Percentiles rank a stretch among this genome's conserved stretches.
phyloP scores from a whole-genome alignment of 1,284 basidiomycete species.

The Puccinia coronata region DNA sequence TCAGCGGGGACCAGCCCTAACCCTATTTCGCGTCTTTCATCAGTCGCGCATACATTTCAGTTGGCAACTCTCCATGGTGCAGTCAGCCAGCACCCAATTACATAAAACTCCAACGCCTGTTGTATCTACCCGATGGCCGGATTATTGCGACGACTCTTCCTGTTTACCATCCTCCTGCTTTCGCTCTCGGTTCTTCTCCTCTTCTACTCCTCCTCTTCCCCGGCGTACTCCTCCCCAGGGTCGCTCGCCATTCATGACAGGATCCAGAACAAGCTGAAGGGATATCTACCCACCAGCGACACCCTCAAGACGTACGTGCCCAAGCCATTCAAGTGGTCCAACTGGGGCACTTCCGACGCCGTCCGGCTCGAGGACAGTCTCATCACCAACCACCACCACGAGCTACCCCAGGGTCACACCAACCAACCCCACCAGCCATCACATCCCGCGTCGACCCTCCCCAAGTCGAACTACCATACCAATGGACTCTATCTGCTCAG shows the following conservation, averaged over 20 bases:
- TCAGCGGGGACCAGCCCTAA: too few species aligned
- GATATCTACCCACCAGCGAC: conserved; percentile 16
- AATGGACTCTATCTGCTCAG: conserved; percentile 15
- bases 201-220: neutral
- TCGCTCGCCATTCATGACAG: neutral
- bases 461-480: conserved; percentile 12
- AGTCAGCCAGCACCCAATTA: too few species aligned
- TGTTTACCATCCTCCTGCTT: conserved; percentile 17
- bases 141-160: conserved; percentile 10
- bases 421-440: neutral
- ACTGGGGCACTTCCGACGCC: conserved; percentile 30
- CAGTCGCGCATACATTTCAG: too few species aligned
- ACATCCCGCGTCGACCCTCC: too few species aligned
- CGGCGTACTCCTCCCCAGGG: neutral
- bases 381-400: neutral
- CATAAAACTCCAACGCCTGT: too few species aligned
- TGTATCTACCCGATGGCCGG: too few species aligned
- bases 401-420: neutral
- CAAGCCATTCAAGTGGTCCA: conserved; percentile 44
- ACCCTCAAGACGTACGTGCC: conserved; percentile 31
- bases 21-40: too few species aligned
- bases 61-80: too few species aligned
- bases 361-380: conserved; percentile 41
- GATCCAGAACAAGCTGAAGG: conserved; percentile 13
- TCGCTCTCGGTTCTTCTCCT: neutral